Percentiles rank a stretch among this genome's conserved stretches.
Evolutionary conservation across 192 early-diverging fungal species (phyloP).

Genomic region (Entomortierella parvispora): DNA sequence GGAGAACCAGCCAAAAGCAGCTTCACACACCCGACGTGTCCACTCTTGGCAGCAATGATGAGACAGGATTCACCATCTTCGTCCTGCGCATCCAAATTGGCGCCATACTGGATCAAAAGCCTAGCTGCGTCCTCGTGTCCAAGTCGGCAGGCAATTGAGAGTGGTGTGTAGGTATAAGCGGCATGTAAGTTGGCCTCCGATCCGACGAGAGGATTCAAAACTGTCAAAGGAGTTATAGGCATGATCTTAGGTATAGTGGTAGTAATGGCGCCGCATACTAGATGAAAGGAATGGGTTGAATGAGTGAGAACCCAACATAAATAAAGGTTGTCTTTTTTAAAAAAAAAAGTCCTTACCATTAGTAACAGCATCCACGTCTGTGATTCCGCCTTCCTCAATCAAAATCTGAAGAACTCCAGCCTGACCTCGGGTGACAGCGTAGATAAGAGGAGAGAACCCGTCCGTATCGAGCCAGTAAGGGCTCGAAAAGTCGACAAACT

Average conservation of each 20-base stretch:
- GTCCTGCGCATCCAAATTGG: slow-evolving; percentile 68
- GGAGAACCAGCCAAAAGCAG: slow-evolving; percentile 54
- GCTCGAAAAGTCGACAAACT: slow-evolving; percentile 56
- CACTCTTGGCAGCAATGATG: slow-evolving; percentile 61
- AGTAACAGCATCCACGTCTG: slow-evolving; percentile 57
- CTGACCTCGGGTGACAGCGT: slow-evolving; percentile 65
- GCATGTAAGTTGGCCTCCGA: slow-evolving; percentile 30
- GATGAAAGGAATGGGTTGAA: not conserved
- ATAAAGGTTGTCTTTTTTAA: not conserved
- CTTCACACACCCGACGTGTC: slow-evolving; percentile 61
- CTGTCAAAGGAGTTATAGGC: slow-evolving; percentile 31
- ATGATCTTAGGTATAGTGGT: slow-evolving; percentile 37
- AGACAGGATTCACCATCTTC: slow-evolving; percentile 77
- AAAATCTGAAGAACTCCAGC: slow-evolving; percentile 57
- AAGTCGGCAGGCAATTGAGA: slow-evolving; percentile 63
- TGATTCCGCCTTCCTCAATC: slow-evolving; percentile 62
- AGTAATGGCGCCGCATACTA: slow-evolving; percentile 1
- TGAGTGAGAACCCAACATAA: not conserved
- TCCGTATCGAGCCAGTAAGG: slow-evolving; percentile 72
- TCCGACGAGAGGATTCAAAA: slow-evolving; percentile 31
- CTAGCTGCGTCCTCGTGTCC: slow-evolving; percentile 57
- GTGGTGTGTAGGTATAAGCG: slow-evolving; percentile 51
- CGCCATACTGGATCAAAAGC: slow-evolving; percentile 63
- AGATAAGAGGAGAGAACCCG: slow-evolving; percentile 72
- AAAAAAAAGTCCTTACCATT: slow-evolving; percentile 22